Evolutionary conservation across 345 rosid genomes (phyloP).

Genomic region (Durio zibethinus): DNA sequence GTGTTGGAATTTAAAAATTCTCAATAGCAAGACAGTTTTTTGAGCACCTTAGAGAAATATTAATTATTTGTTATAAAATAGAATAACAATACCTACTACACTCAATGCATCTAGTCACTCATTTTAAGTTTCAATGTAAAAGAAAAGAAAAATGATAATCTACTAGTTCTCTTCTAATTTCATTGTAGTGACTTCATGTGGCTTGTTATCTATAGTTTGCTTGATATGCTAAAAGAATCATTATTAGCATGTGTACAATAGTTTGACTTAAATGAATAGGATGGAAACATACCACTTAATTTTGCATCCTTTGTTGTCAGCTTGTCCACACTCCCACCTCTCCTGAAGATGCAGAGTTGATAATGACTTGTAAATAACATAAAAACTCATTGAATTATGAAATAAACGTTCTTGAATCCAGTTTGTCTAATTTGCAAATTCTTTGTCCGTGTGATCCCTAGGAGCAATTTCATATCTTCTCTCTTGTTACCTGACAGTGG

Average conservation of each 20-base stretch:
- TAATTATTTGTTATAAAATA: too few relatives aligned
- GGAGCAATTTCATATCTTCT: not conserved
- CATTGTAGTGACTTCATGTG: not conserved
- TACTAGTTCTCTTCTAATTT: not conserved
- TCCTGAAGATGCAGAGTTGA: too few relatives aligned
- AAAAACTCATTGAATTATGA: not conserved
- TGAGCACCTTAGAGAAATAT: too few relatives aligned
- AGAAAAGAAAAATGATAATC: not conserved
- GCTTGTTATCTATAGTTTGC: not conserved
- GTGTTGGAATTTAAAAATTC: not conserved
- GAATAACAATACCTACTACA: too few relatives aligned
- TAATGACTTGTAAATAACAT: not conserved
- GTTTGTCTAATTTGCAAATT: constrained; percentile 2
- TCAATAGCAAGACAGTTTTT: too few relatives aligned
- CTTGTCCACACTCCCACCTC: not conserved
- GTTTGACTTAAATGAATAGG: not conserved
- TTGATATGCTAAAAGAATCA: not conserved
- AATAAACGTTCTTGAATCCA: not conserved
- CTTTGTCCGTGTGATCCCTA: not conserved
- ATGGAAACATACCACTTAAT: not conserved
- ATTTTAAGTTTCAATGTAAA: not conserved
- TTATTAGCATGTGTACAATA: not conserved
- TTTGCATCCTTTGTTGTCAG: not conserved
- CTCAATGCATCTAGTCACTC: not conserved
- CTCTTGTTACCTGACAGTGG: not conserved